These are phyloP conservation scores for Solanum aculeatissimum DNA, from an alignment of 305 asterid species.

Conservation along the genomic window DNA sequence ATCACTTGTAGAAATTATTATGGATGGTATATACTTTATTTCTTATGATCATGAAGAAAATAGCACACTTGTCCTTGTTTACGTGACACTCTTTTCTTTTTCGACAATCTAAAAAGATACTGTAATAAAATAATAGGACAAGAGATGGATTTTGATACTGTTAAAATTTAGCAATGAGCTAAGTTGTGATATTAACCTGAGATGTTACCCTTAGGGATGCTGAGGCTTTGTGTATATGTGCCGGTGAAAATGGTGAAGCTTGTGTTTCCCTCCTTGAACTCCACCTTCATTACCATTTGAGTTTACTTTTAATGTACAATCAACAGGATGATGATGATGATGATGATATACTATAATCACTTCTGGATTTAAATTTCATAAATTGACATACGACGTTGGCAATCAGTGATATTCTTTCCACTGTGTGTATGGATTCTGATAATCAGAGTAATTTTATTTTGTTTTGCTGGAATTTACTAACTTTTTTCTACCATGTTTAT, in stretches of 20 bases:
- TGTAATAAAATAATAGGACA: slow-evolving; percentile 78
- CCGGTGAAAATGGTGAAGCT: slow-evolving; percentile 93
- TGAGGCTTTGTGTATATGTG: slow-evolving; percentile 85
- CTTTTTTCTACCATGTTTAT: background rate
- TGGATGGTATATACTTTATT: background rate
- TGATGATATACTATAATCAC: slow-evolving; percentile 54
- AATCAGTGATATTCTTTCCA: background rate
- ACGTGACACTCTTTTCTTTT: no score
- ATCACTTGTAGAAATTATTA: no score
- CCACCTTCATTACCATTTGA: slow-evolving; percentile 85
- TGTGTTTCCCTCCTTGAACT: slow-evolving; percentile 91
- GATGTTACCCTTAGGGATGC: slow-evolving; percentile 76
- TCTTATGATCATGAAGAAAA: no score
- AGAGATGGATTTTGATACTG: slow-evolving; percentile 91
- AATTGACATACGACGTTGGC: background rate
- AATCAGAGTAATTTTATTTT: background rate
- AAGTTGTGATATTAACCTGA: slow-evolving; percentile 77
- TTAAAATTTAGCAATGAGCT: slow-evolving; percentile 84
- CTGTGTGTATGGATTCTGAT: background rate
- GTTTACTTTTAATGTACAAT: slow-evolving; percentile 56
- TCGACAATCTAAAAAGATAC: slow-evolving; percentile 38
- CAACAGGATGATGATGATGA: slow-evolving; percentile 81
- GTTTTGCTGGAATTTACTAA: background rate
- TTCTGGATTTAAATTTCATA: background rate
- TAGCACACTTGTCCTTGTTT: no score